These are phyloP conservation scores for Aureobasidium sp. DNA, from an alignment of 2,329 filamentous ascomycete genomes.

Conservation along the genomic window DNA sequence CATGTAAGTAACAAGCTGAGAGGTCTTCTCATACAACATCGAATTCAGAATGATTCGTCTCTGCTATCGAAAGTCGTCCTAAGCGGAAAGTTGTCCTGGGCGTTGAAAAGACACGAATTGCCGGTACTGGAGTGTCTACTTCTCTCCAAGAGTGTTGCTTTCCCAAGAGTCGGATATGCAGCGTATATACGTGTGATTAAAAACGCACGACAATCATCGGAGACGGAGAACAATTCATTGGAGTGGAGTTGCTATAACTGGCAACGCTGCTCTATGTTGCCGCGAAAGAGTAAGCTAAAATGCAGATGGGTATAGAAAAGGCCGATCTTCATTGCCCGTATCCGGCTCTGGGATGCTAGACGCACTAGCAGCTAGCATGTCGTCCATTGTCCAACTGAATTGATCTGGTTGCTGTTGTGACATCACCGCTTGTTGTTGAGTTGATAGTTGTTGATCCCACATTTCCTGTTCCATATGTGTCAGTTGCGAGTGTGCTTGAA, in stretches of 20 bases:
- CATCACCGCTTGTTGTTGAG: background rate
- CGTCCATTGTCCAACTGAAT: slow-evolving; percentile 3
- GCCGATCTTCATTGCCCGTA: background rate
- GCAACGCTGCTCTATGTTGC: background rate
- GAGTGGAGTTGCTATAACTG: background rate
- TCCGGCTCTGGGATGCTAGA: background rate
- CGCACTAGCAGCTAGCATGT: background rate
- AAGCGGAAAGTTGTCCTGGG: too few relatives aligned
- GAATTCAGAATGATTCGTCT: too few relatives aligned
- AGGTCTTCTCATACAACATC: too few relatives aligned
- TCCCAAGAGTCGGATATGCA: too few relatives aligned
- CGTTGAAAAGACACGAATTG: too few relatives aligned
- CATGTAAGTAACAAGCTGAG: too few relatives aligned
- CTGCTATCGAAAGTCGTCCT: too few relatives aligned
- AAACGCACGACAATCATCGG: too few relatives aligned
- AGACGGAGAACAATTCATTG: too few relatives aligned
- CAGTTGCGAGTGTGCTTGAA: background rate
- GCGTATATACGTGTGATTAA: too few relatives aligned
- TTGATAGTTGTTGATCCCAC: slow-evolving; percentile 5
- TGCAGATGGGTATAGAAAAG: background rate
- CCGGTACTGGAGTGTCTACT: too few relatives aligned
- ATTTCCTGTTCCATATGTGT: background rate
- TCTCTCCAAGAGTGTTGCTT: too few relatives aligned
- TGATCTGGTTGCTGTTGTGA: background rate
- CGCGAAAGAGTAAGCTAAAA: background rate